Base-by-base conservation (phyloP, 768 basidiomycete genomes). In the Mycena leptocephala region DNA sequence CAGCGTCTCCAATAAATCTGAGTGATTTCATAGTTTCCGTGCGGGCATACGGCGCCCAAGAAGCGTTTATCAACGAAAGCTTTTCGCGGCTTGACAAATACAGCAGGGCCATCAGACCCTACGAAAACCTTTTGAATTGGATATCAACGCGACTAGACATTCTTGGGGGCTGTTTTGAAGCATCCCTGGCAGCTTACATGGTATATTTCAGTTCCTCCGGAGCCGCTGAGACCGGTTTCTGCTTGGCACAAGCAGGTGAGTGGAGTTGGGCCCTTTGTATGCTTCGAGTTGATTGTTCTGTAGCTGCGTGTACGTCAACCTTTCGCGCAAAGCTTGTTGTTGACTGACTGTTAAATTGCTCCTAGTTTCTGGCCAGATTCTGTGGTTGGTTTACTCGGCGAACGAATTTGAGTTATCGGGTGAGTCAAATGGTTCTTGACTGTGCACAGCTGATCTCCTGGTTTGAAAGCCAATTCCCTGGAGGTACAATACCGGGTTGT, bases 341-440 rank as follows among this genome's bases (percentile, higher is more conserved):
- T 91, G 16, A 84, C 81, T 51, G 16, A 20, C 16, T 1, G 7
- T n/a, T n/a, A n/a, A n/a, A n/a, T n/a, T n/a, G 43, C 43, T 46
- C 22, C 43, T 46, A 46, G 43, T 46, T 46, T 46, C 43, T 2
- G 16, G 18, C 7, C 43, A 46, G 20, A 46, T 46, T 46, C 43
- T 46, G 16, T 46, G 43, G 43, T 46, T 46, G 6, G 43, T 46
- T 14, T 46, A 46, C 43, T 14, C 43, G 43, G 16, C 43, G 43
- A 46, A 46, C 22, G 43, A 46, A 20, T 46, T 46, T 20, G 43
- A 46, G 43, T 20, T 46, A 6, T 14, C 43, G 7, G 43, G 87
- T 90, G 75, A 78, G 78, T 35, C 37, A 41, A 46, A 26, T 24
- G 9, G 28, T 55, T 61, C 28, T 33, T 41, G 16, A 6, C 69